Evolutionary conservation across 2,329 filamentous ascomycete species (phyloP).

Genomic region (Microcyclospora tardicrescens): DNA sequence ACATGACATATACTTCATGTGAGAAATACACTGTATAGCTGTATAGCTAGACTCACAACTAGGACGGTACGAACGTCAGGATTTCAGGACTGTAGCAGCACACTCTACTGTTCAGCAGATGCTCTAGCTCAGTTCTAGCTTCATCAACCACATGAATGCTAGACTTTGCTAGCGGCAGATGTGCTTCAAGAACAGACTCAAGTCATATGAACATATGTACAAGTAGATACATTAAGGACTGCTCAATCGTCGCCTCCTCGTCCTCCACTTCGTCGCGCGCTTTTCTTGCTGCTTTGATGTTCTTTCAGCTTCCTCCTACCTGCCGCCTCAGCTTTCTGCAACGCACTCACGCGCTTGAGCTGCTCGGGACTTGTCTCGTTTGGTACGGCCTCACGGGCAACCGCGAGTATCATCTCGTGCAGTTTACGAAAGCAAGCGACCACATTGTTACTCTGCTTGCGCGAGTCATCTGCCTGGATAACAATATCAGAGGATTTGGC

Average conservation of each 20-base stretch:
- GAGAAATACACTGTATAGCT: no score
- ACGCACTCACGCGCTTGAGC: constrained; percentile 38
- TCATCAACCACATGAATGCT: no score
- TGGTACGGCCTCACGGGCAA: constrained; percentile 39
- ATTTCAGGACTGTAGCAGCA: no score
- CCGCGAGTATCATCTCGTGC: constrained; percentile 39
- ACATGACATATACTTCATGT: no score
- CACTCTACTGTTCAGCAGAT: no score
- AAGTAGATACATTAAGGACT: background rate
- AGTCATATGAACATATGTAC: no score
- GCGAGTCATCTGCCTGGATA: constrained; percentile 50
- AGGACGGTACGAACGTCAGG: no score
- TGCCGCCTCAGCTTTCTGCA: constrained; percentile 48
- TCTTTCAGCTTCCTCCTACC: constrained; percentile 46
- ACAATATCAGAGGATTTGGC: constrained; percentile 41
- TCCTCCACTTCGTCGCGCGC: constrained; percentile 32
- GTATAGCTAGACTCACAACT: no score
- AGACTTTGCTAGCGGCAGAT: no score
- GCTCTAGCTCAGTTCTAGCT: no score
- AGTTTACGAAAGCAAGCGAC: constrained; percentile 47
- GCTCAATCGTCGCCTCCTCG: constrained; percentile 19
- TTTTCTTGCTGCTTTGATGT: constrained; percentile 49
- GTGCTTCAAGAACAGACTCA: no score
- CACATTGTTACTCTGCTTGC: constrained; percentile 49
- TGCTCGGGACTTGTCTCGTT: constrained; percentile 49